Base-by-base conservation (phyloP, 805 yeast genomes). In the Suhomyces pyralidae region DNA sequence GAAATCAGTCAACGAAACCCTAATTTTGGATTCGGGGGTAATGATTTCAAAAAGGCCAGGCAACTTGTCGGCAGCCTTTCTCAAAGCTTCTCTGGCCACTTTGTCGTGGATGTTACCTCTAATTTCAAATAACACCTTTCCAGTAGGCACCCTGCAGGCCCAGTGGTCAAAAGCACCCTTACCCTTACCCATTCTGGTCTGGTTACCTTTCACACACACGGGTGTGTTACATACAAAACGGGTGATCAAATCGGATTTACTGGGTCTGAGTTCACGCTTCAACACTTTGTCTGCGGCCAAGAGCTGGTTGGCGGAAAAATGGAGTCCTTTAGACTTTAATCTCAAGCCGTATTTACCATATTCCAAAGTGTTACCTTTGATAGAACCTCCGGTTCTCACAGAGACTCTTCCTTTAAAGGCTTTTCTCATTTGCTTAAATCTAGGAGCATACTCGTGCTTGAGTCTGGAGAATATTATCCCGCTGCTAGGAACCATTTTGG, bases 141-240 rank as follows among this genome's bases (percentile, higher is more conserved):
- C 99, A 0, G 97, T 92, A 40, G 98, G 96, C 12, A 94, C 94
- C 63, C 99, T 84, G 32, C 85, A 88, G 63, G 96, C 96, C 98
- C 98, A 94, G 75, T 90, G 94, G 64, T 90, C 97, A 67, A 94
- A 93, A 0, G 92, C 86, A 73, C 99, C 99, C 73, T 94, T 94
- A 77, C 99, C 99, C 71, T 94, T 94, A 78, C 99, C 99, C 99
- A 94, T 94, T 85, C 99, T 94, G 9, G 97, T 90, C 69, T 94
- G 97, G 70, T 94, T 94, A 76, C 99, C 99, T 76, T 94, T 94
- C 56, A 89, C 83, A 72, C 97, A 91, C 10, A 94, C 96, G 0
- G 98, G 94, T 50, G 90, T 81, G 67, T 88, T 86, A 20, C 97
- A 87, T 48, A 85, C 83, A 52, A 92, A 77, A 66, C 98, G 82